phyloP scores from a whole-genome alignment of 169 alveolate genomes.

The Plasmodium vivax region DNA sequence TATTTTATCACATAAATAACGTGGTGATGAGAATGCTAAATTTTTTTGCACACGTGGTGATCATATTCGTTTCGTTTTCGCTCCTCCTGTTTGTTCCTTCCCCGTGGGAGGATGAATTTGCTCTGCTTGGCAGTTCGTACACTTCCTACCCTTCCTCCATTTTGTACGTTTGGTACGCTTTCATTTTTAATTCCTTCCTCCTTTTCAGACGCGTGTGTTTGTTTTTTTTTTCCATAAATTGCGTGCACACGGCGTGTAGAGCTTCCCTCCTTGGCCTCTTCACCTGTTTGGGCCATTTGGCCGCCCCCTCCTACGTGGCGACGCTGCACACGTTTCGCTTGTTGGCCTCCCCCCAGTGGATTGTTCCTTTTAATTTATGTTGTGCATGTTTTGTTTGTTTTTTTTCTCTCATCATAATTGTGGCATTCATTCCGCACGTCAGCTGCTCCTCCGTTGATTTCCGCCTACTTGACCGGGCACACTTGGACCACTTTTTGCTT shows the following conservation, averaged over 20 bases:
- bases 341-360: neutral
- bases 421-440: slow-evolving; percentile 26
- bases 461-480: neutral
- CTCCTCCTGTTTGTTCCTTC: slow-evolving; percentile 7
- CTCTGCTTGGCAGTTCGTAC: neutral
- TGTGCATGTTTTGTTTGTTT: slow-evolving; percentile 38
- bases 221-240: slow-evolving; percentile 16
- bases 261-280: slow-evolving; percentile 23
- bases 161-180: neutral
- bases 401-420: slow-evolving; percentile 8
- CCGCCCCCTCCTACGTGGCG: neutral
- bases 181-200: slow-evolving; percentile 11
- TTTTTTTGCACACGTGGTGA: slow-evolving; percentile 1
- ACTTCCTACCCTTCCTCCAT: too few relatives aligned
- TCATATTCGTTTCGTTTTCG: slow-evolving; percentile 22
- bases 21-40: slow-evolving; percentile 18
- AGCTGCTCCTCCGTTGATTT: neutral
- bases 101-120: neutral
- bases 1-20: slow-evolving; percentile 5
- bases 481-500: slow-evolving; percentile 13
- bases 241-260: slow-evolving; percentile 1
- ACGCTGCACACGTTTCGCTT: neutral
- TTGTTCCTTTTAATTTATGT: neutral
- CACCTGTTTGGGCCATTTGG: slow-evolving; percentile 12
- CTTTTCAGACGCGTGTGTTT: slow-evolving; percentile 9